These are phyloP conservation scores for Xylaria sp. DNA, from an alignment of 2,329 filamentous ascomycete species.

Conservation along the genomic window DNA sequence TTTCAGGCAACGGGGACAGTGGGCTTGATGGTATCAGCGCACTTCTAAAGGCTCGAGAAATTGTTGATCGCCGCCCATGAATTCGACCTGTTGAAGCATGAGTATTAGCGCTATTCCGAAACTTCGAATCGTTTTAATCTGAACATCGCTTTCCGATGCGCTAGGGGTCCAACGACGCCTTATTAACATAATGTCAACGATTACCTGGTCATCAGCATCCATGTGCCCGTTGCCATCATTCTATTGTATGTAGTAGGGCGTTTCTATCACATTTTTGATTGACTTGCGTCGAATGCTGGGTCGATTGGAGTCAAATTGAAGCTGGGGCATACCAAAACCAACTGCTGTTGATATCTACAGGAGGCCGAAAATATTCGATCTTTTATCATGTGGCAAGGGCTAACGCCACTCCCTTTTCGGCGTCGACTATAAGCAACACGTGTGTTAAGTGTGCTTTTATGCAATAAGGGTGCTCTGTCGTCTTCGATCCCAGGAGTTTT, in stretches of 20 bases:
- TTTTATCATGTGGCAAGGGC: not conserved
- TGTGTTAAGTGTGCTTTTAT: too few relatives aligned
- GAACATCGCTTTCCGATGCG: not conserved
- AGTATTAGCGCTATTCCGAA: not conserved
- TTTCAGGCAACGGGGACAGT: slow-evolving; percentile 29
- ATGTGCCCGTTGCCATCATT: not conserved
- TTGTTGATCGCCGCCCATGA: slow-evolving; percentile 54
- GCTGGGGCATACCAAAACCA: not conserved
- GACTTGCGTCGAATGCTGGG: not conserved
- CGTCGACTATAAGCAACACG: not conserved
- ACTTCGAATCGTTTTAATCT: not conserved
- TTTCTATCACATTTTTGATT: not conserved
- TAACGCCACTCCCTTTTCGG: not conserved
- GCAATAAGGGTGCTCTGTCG: not conserved
- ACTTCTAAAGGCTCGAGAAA: slow-evolving; percentile 62
- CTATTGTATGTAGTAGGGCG: not conserved
- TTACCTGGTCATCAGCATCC: not conserved
- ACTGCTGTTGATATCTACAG: not conserved
- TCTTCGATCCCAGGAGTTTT: not conserved
- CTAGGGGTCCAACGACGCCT: not conserved
- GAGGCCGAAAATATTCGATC: not conserved
- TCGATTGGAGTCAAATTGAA: not conserved
- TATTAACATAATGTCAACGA: not conserved
- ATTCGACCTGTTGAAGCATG: not conserved
- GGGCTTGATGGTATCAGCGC: slow-evolving; percentile 64